These are phyloP conservation scores for Termitomyces sp. DNA, from an alignment of 768 basidiomycete species.

Conservation along the genomic window DNA sequence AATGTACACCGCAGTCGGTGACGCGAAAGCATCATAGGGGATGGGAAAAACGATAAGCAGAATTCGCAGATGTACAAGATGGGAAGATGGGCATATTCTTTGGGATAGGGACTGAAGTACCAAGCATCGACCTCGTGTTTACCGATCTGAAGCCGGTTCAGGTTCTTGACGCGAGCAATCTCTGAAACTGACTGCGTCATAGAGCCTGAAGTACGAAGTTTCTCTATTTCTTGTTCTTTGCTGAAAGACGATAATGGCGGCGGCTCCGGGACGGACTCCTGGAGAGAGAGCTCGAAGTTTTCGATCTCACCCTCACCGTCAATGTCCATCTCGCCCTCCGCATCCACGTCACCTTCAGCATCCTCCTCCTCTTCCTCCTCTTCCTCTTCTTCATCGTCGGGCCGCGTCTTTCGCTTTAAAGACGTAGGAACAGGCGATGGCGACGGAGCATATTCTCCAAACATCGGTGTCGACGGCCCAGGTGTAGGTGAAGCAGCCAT, in stretches of 20 bases:
- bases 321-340: conserved; percentile 69
- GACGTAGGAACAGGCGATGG: conserved; percentile 50
- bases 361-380: conserved; percentile 56
- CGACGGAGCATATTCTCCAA: conserved; percentile 33
- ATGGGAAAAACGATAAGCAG: conserved; percentile 91
- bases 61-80: conserved; percentile 98
- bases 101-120: conserved; percentile 99
- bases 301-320: conserved; percentile 73
- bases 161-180: conserved; percentile 96
- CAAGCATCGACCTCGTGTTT: conserved; percentile 98
- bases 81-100: conserved; percentile 95
- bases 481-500: conserved; percentile 55
- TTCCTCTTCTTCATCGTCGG: conserved; percentile 65
- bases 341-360: conserved; percentile 47
- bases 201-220: conserved; percentile 93
- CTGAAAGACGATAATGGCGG: conserved; percentile 67
- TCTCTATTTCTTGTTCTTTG: conserved; percentile 98
- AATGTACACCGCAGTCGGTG: conserved; percentile 90
- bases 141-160: conserved; percentile 95
- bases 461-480: conserved; percentile 20
- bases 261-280: conserved; percentile 44
- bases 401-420: conserved; percentile 63
- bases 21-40: conserved; percentile 83
- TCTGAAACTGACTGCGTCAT: conserved; percentile 99
- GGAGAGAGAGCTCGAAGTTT: conserved; percentile 56